phyloP scores from a whole-genome alignment of 768 basidiomycete species.

The Xerocomus potaroensis region DNA sequence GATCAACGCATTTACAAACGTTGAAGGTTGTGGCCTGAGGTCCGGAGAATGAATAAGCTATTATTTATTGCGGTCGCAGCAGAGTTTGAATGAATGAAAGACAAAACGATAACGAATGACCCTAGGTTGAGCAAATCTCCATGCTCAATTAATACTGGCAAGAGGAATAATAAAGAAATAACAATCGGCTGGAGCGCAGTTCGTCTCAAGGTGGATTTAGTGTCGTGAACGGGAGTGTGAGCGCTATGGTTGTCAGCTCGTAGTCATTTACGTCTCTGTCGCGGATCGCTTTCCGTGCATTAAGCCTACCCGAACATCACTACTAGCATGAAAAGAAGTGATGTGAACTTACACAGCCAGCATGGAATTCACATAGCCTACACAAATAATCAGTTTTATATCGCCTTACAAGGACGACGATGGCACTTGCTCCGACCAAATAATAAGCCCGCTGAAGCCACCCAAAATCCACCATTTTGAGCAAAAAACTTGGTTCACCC shows the following conservation, averaged over 20 bases:
- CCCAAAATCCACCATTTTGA: background rate
- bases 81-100: too few relatives aligned
- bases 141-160: too few relatives aligned
- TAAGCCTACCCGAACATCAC: conserved; percentile 5
- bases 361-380: conserved; percentile 17
- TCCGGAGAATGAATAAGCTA: too few relatives aligned
- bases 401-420: background rate
- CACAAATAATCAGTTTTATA: background rate
- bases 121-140: too few relatives aligned
- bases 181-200: too few relatives aligned
- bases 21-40: too few relatives aligned
- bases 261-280: background rate
- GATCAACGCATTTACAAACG: too few relatives aligned
- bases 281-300: conserved; percentile 10
- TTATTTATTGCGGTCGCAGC: too few relatives aligned
- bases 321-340: background rate
- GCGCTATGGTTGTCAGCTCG: background rate
- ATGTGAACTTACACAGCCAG: conserved; percentile 7
- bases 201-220: too few relatives aligned
- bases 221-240: background rate
- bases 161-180: too few relatives aligned
- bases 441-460: background rate
- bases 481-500: background rate
- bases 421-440: conserved; percentile 4
- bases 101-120: too few relatives aligned